A percentile compares a stretch with the other conserved stretches of the same genome.
Conservation (phyloP, 306 rosid species). For the Elaeagnus macrophylla region DNA sequence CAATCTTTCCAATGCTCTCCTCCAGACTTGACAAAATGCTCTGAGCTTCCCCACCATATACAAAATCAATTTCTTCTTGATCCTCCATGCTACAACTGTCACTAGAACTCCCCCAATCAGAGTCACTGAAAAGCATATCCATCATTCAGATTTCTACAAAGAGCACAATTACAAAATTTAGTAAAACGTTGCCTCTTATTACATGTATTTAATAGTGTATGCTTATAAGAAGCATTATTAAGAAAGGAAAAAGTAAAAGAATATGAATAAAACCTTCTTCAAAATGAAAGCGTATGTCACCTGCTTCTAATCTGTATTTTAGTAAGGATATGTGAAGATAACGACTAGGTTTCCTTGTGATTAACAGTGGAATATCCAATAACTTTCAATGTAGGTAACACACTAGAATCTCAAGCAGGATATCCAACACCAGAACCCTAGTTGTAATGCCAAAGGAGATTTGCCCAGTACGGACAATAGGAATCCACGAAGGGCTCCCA, state of each 20-base stretch:
- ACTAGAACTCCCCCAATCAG: conserved; percentile 75
- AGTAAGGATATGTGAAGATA: conserved; percentile 9
- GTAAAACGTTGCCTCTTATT: not conserved
- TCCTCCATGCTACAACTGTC: conserved; percentile 70
- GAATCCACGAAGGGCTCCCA: conserved; percentile 47
- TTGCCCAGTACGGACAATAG: conserved; percentile 39
- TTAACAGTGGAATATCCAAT: conserved; percentile 21
- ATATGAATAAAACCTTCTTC: not conserved
- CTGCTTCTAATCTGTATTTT: conserved; percentile 13
- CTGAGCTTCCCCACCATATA: conserved; percentile 65
- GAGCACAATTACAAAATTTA: conserved; percentile 8
- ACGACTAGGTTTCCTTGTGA: conserved; percentile 2
- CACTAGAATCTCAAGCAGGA: conserved; percentile 29
- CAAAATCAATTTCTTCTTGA: conserved; percentile 60
- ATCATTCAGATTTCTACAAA: conserved; percentile 46
- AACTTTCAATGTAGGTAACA: conserved; percentile 27
- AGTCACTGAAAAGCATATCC: conserved; percentile 55
- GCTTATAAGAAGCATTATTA: conserved; percentile 8
- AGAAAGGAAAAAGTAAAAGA: conserved; percentile 8
- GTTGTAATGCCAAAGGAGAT: conserved; percentile 41
- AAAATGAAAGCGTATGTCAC: not conserved
- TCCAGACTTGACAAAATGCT: conserved; percentile 84
- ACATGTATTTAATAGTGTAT: conserved; percentile 3
- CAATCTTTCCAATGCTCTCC: conserved; percentile 82
- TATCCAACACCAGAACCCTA: conserved; percentile 36